These are phyloP conservation scores for Trametes sanguinea DNA, from an alignment of 768 basidiomycete genomes.

Conservation along the genomic window DNA sequence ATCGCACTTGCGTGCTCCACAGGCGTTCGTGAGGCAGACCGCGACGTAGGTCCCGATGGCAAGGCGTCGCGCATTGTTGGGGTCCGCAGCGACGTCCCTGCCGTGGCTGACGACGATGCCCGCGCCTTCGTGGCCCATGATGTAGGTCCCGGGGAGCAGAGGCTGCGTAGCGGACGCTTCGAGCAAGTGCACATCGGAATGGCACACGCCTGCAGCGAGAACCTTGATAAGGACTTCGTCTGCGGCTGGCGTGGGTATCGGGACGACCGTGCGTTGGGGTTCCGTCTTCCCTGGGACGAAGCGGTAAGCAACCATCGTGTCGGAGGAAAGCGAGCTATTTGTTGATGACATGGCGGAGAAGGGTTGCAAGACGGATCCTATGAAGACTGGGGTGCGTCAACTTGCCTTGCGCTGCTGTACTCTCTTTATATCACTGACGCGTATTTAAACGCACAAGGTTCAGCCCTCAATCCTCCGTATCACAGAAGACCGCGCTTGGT, in stretches of 20 bases:
- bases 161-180: not conserved
- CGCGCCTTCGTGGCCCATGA: slow-evolving; percentile 19
- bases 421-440: too few species aligned
- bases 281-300: slow-evolving; percentile 11
- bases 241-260: slow-evolving; percentile 6
- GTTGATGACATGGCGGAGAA: not conserved
- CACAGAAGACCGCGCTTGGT: too few species aligned
- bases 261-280: slow-evolving; percentile 3
- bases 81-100: not conserved
- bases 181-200: slow-evolving; percentile 13
- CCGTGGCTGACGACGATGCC: slow-evolving; percentile 11
- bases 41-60: slow-evolving; percentile 20
- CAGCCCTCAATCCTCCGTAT: too few species aligned
- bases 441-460: too few species aligned
- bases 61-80: not conserved
- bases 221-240: slow-evolving; percentile 18
- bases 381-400: not conserved
- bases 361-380: not conserved
- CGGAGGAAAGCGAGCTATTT: not conserved
- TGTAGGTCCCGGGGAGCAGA: not conserved
- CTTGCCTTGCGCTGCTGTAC: too few species aligned
- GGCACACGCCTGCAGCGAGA: slow-evolving; percentile 21
- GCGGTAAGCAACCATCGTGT: slow-evolving; percentile 15
- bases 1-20: slow-evolving; percentile 10
- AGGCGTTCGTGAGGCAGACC: slow-evolving; percentile 13